Evolutionary conservation across 2,329 filamentous ascomycete genomes (phyloP).

Genomic region (Pseudogymnoascus sp.): DNA sequence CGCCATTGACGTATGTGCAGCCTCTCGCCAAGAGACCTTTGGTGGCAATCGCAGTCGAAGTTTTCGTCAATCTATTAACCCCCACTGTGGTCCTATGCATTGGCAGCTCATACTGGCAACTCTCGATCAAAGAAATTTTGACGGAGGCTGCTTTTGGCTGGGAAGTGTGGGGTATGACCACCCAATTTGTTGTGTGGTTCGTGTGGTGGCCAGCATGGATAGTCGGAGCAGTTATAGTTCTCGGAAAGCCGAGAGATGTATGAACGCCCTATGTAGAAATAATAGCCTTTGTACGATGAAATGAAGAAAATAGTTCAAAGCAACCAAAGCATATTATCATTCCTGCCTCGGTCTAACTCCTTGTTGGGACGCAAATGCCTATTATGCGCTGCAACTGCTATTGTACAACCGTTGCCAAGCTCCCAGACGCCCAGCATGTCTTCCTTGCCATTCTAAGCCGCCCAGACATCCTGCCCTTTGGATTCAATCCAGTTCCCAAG

Average conservation of each 20-base stretch:
- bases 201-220: conserved; percentile 95
- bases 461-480: conserved; percentile 92
- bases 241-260: conserved; percentile 31
- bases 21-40: conserved; percentile 37
- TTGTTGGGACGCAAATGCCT: conserved; percentile 8
- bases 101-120: conserved; percentile 39
- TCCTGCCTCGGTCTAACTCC: conserved; percentile 7
- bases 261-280: background rate
- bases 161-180: conserved; percentile 85
- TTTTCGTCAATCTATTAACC: conserved; percentile 51
- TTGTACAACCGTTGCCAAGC: conserved; percentile 10
- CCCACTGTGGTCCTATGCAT: conserved; percentile 49
- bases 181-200: conserved; percentile 82
- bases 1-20: conserved; percentile 69
- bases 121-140: conserved; percentile 51
- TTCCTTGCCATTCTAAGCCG: conserved; percentile 47
- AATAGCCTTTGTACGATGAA: background rate
- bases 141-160: conserved; percentile 74
- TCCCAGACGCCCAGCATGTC: conserved; percentile 17
- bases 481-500: conserved; percentile 95
- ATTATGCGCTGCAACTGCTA: conserved; percentile 9
- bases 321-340: conserved; percentile 6
- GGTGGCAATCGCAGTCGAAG: conserved; percentile 36
- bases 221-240: conserved; percentile 49
- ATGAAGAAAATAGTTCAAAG: background rate